Base-by-base conservation (phyloP, 75 land plant genomes). In the Sequoiadendron giganteum region DNA sequence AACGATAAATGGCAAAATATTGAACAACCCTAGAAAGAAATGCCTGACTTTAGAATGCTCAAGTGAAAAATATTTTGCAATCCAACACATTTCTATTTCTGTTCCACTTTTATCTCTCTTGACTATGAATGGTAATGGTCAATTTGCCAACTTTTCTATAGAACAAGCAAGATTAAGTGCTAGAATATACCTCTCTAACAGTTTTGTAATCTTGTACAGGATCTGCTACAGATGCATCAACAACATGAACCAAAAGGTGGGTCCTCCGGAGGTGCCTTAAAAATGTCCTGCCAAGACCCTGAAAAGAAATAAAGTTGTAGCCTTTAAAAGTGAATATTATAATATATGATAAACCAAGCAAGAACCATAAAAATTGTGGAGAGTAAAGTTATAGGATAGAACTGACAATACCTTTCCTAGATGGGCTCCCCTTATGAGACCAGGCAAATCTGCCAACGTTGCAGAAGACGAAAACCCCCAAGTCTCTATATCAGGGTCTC, bases 361-460 rank as follows among this genome's bases (percentile, higher is more conserved):
- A 18, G n/a, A 54, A 85, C 70, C 15, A 5, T 55, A 85, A 85
- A 55, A 10, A 85, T 36, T 14, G 11, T 3, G 10, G n/a, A 21
- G 5, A 40, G 7, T 19, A 36, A 30, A 34, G 28, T 25, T 19
- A 34, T 85, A 36, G 10, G 25, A 19, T 61, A 55, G 1, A 85
- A 58, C 32, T 58, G 40, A 16, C 10, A 61, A 78, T 87, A 95
- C 99, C 97, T 98, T 98, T 52, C 99, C 99, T 30, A 98, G 93
- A 90, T 98, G 99, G 91, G 99, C 99, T 83, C 95, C 99, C 89
- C 95, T 96, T 85, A 98, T 98, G 39, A 98, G 96, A 87, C 99
- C 99, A 65, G 99, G 99, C 87, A 98, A 91, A 91, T 98, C 99
- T 34, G 99, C 99, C 86, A 98, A 73, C 54, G 97, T 98, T 86